These are phyloP conservation scores for Candida namnaoensis DNA, from an alignment of 805 yeast genomes.

Conservation along the genomic window DNA sequence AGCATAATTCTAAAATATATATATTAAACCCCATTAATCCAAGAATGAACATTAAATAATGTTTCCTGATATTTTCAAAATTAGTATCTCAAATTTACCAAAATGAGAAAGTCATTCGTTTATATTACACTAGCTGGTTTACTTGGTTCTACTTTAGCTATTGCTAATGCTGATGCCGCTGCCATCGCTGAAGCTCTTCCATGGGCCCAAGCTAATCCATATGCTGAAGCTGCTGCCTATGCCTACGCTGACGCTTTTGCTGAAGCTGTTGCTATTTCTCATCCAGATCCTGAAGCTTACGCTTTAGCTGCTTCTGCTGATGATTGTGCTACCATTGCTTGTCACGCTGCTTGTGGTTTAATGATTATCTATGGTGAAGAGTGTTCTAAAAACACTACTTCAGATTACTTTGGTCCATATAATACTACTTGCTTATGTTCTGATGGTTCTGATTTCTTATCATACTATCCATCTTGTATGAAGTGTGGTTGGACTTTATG, in stretches of 20 bases:
- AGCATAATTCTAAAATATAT: too few species aligned
- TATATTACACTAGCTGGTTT: neutral
- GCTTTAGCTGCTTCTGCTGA: constrained; percentile 12
- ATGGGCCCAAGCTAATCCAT: neutral
- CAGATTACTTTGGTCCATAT: constrained; percentile 4
- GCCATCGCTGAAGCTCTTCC: neutral
- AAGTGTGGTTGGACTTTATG: constrained; percentile 26
- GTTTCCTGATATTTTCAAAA: too few species aligned
- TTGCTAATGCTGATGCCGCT: neutral
- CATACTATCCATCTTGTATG: constrained; percentile 14
- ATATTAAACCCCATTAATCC: too few species aligned
- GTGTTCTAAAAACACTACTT: constrained; percentile 14
- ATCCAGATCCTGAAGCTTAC: constrained; percentile 8
- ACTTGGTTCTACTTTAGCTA: neutral
- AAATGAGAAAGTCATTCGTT: too few species aligned
- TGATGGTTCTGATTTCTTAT: constrained; percentile 4
- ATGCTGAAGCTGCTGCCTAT: neutral
- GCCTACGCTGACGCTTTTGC: constrained; percentile 1
- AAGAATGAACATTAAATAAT: too few species aligned
- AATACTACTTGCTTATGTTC: constrained; percentile 9
- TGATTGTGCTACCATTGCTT: constrained; percentile 13
- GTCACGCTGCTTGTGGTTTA: constrained; percentile 21
- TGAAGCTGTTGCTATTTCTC: constrained; percentile 1
- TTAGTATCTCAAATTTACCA: too few species aligned
- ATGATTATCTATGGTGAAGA: constrained; percentile 18